phyloP scores from a whole-genome alignment of 2,329 filamentous ascomycete species.

The Colletotrichum cuscutae region DNA sequence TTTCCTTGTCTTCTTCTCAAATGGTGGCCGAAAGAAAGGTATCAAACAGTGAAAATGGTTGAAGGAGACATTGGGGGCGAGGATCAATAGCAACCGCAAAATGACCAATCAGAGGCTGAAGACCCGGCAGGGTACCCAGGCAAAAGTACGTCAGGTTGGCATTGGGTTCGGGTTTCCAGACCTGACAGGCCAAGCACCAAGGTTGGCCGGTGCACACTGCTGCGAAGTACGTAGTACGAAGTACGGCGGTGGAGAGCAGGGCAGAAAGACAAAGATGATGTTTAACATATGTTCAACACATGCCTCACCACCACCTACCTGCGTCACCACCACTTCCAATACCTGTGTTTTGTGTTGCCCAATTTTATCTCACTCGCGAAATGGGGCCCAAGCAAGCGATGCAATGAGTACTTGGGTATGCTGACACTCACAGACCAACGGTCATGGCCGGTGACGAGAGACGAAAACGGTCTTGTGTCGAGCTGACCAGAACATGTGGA shows the following conservation, averaged over 20 bases:
- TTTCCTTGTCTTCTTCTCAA: no score
- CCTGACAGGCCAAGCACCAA: not conserved
- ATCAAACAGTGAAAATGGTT: not conserved
- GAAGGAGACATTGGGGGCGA: not conserved
- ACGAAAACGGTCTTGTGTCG: not conserved
- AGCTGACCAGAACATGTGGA: not conserved
- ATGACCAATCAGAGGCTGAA: not conserved
- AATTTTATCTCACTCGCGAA: not conserved
- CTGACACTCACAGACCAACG: not conserved
- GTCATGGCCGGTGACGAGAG: not conserved
- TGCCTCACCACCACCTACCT: not conserved
- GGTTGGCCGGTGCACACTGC: conserved; percentile 8
- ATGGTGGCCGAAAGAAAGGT: no score
- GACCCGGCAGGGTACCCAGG: conserved; percentile 4
- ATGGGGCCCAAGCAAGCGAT: not conserved
- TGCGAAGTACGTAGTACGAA: not conserved
- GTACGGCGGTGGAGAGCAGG: not conserved
- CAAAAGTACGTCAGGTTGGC: conserved; percentile 9
- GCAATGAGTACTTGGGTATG: not conserved
- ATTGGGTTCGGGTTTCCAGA: conserved; percentile 17
- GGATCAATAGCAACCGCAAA: not conserved
- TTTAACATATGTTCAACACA: not conserved
- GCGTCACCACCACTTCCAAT: not conserved
- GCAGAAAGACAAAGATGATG: not conserved
- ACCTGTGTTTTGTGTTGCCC: not conserved